Conservation (phyloP, 2,329 filamentous ascomycete genomes). For the Fusarium fujikuroi region DNA sequence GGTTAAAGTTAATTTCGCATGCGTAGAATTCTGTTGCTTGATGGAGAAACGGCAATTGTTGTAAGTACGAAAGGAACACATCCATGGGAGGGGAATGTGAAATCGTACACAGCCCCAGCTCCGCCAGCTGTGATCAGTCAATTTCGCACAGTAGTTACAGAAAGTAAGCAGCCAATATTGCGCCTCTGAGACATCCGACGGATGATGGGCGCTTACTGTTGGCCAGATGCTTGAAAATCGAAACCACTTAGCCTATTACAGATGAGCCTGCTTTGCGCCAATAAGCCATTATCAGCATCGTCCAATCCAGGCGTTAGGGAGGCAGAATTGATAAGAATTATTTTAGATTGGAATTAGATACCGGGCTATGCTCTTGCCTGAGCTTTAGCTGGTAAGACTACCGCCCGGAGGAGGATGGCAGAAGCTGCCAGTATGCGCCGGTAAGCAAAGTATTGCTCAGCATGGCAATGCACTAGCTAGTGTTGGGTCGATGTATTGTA, state of each 20-base stretch:
- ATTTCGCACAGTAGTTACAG: rapidly evolving
- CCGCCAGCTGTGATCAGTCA: background rate
- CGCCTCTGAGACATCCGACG: background rate
- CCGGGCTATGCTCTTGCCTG: too few relatives aligned
- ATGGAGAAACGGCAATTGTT: background rate
- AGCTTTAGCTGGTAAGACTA: too few relatives aligned
- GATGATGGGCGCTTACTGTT: background rate
- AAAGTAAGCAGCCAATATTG: background rate
- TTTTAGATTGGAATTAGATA: too few relatives aligned
- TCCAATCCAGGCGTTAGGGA: background rate
- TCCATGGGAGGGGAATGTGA: background rate
- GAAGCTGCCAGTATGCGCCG: too few relatives aligned
- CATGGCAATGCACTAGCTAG: too few relatives aligned
- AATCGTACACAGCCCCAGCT: background rate
- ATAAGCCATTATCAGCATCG: too few relatives aligned
- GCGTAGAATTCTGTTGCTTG: rapidly evolving
- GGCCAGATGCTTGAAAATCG: background rate
- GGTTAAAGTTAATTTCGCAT: rapidly evolving
- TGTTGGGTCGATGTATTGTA: too few relatives aligned
- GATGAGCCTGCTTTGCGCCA: background rate
- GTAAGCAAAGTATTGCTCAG: too few relatives aligned
- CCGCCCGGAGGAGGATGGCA: too few relatives aligned
- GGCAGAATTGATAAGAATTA: too few relatives aligned
- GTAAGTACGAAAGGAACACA: background rate
- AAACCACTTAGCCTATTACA: background rate